Conservation (phyloP, 805 yeast genomes). For the Ogataea philodendri region DNA sequence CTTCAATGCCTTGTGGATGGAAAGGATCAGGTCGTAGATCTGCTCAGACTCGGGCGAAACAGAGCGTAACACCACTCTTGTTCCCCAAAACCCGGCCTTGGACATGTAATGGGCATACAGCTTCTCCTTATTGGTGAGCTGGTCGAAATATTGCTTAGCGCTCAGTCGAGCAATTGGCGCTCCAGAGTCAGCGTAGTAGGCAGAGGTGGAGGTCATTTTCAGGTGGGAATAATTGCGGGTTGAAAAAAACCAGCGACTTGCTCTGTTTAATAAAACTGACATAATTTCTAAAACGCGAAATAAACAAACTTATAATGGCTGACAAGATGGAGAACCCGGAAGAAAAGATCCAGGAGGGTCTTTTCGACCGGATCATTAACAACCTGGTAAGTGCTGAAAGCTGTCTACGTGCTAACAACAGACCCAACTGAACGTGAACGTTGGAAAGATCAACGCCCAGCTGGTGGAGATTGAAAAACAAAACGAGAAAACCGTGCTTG, state of each 20-base stretch:
- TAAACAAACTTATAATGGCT: conserved; percentile 7
- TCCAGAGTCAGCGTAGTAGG: conserved; percentile 51
- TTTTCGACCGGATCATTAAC: conserved; percentile 71
- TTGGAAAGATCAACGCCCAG: conserved; percentile 59
- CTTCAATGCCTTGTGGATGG: conserved; percentile 49
- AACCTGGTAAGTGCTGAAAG: conserved; percentile 59
- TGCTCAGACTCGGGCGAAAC: conserved; percentile 80
- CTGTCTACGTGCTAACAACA: conserved; percentile 28
- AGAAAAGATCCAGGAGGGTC: conserved; percentile 74
- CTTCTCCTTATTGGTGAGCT: conserved; percentile 56
- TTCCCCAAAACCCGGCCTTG: conserved; percentile 81
- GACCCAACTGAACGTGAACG: conserved; percentile 72
- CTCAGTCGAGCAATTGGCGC: conserved; percentile 73
- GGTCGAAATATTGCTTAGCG: conserved; percentile 67
- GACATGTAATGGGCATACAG: conserved; percentile 81
- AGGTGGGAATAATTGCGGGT: conserved; percentile 5
- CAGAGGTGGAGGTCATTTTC: conserved; percentile 15
- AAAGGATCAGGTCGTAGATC: conserved; percentile 67
- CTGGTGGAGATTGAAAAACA: conserved; percentile 60
- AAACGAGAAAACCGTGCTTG: conserved; percentile 66
- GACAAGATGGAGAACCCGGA: conserved; percentile 77
- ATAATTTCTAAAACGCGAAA: conserved; percentile 9
- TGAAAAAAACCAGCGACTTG: conserved; percentile 4
- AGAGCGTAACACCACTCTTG: conserved; percentile 74
- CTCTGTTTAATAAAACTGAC: conserved; percentile 7